These are phyloP conservation scores for Streptanthus diversifolius DNA, from an alignment of 345 rosid genomes.

Conservation along the genomic window DNA sequence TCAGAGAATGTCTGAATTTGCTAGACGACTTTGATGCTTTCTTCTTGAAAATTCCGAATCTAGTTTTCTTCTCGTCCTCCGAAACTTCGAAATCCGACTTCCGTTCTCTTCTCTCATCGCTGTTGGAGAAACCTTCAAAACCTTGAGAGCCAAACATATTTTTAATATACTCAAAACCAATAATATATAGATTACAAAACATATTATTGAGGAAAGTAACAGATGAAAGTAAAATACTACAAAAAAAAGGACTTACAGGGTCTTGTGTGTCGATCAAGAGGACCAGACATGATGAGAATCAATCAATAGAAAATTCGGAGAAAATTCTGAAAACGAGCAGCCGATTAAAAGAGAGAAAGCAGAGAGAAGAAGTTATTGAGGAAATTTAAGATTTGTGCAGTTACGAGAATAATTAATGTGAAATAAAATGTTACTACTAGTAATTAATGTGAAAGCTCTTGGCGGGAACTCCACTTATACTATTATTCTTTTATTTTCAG, in stretches of 20 bases:
- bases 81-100: constrained; percentile 67
- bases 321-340: not conserved
- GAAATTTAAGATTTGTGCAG: not conserved
- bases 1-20: constrained; percentile 60
- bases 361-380: constrained; percentile 12
- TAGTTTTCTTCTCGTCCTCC: constrained; percentile 65
- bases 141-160: constrained; percentile 26
- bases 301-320: not conserved
- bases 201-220: not conserved
- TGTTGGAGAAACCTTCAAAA: constrained; percentile 54
- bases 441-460: too few relatives aligned
- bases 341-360: not conserved
- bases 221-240: too few relatives aligned
- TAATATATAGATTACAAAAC: not conserved
- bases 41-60: constrained; percentile 65
- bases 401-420: not conserved
- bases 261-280: constrained; percentile 27
- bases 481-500: too few relatives aligned
- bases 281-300: constrained; percentile 14
- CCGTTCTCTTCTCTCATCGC: constrained; percentile 56
- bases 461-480: too few relatives aligned
- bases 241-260: constrained; percentile 34
- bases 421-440: not conserved
- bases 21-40: constrained; percentile 69
- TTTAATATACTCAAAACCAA: not conserved